Base-by-base conservation (phyloP, 1,139 yeast genomes). In the Tardiomyces depauwii region DNA sequence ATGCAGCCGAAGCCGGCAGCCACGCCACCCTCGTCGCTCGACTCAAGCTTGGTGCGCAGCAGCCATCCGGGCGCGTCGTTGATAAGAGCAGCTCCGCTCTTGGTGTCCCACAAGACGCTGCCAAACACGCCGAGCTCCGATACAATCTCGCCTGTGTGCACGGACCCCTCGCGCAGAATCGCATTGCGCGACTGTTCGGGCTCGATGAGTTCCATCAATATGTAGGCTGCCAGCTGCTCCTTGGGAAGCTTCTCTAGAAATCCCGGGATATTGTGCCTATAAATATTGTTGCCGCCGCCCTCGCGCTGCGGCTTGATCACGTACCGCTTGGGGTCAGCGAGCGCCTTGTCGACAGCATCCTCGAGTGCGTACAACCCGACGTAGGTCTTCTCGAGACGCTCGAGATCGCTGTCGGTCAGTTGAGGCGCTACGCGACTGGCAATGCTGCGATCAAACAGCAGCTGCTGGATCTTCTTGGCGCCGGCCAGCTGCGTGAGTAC, bases 1-100 rank as follows among this genome's bases (percentile, higher is more conserved):
- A 91, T 87, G 64, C 96, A 88, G 11, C 97, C 98, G 66, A 85
- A 91, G 0, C 98, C 98, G 13, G 98, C 97, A 28, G 97, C 97
- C 32, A 91, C 96, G 38, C 98, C 98, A 44, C 98, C 98, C 68
- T 91, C 98, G 64, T 91, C 80, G 47, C 95, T 83, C 2, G 82
- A 71, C 54, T 86, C 82, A 49, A 88, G 77, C 64, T 91, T 91
- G 2, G 96, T 86, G 65, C 98, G 78, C 55, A 91, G 69, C 52
- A 91, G 72, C 78, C 86, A 86, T 5, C 96, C 97, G 1, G 88
- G 78, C 53, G 76, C 76, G 41, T 77, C 77, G 61, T 91, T 91
- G 43, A 69, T 61, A 42, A 77, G 58, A 10, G 83, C 68, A 39
- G 76, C 72, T 2, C 83, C 81, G 1, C 72, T 62, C 10, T 69